Percentiles rank a stretch among this genome's conserved stretches.
Conservation (phyloP, 2,329 filamentous ascomycete genomes). For the Malbranchea zuffiana region DNA sequence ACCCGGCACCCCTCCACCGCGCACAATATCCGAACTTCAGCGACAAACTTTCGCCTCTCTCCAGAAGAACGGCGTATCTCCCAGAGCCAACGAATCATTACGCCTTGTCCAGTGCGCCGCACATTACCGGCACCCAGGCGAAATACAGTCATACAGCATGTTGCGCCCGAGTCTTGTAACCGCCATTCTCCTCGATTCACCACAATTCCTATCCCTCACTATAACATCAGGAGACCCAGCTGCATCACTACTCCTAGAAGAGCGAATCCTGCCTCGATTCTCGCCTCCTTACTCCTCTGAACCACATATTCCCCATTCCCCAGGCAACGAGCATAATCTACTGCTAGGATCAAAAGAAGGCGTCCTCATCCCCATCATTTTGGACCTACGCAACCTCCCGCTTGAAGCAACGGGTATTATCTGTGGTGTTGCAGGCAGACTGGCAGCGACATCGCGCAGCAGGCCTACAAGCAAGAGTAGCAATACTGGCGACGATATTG, state of each 20-base stretch:
- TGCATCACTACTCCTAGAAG: constrained; percentile 37
- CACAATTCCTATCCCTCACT: constrained; percentile 41
- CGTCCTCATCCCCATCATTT: constrained; percentile 70
- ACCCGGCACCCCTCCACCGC: constrained; percentile 73
- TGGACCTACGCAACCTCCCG: constrained; percentile 70
- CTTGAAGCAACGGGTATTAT: constrained; percentile 89
- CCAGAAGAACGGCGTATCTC: constrained; percentile 62
- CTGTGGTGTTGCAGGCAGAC: constrained; percentile 75
- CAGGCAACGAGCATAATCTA: constrained; percentile 45
- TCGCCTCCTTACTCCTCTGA: constrained; percentile 60
- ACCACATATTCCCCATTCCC: constrained; percentile 36
- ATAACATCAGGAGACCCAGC: constrained; percentile 36
- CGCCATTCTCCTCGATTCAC: constrained; percentile 29
- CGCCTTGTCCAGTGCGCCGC: constrained; percentile 76
- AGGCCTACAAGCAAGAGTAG: background rate
- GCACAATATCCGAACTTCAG: constrained; percentile 69
- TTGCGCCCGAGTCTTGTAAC: constrained; percentile 31
- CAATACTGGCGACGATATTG: background rate
- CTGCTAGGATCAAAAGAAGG: constrained; percentile 62
- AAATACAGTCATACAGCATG: constrained; percentile 29
- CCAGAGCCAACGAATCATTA: constrained; percentile 57
- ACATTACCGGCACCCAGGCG: constrained; percentile 34
- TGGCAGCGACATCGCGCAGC: constrained; percentile 63
- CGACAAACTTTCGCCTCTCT: constrained; percentile 72
- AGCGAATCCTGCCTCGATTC: constrained; percentile 52